Percentiles rank a stretch among this genome's conserved stretches.
Evolutionary conservation across 257 asterid genomes (phyloP).

Genomic region (Ehretia macrophylla): DNA sequence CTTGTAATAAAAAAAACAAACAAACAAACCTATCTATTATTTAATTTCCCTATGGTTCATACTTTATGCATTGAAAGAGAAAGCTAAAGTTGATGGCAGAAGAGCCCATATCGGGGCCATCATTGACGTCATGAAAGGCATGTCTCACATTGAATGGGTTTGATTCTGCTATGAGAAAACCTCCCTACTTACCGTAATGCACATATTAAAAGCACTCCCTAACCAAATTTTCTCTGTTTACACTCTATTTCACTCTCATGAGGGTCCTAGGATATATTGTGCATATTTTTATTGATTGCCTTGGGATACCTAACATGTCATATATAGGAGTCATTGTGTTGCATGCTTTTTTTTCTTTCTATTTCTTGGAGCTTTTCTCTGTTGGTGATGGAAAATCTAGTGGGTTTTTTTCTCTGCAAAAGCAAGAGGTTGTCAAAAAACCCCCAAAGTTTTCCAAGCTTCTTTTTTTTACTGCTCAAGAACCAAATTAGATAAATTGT

Average conservation of each 20-base stretch:
- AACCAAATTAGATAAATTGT: too few relatives aligned
- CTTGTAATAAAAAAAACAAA: too few relatives aligned
- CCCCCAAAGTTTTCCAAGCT: too few relatives aligned
- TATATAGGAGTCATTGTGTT: not conserved
- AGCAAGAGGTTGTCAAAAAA: constrained; percentile 4
- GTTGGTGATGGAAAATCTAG: constrained; percentile 17
- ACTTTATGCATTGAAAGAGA: constrained; percentile 19
- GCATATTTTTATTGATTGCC: constrained; percentile 1
- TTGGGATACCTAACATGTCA: constrained; percentile 4
- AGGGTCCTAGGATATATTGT: constrained; percentile 1
- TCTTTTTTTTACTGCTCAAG: too few relatives aligned
- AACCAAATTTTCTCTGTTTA: not conserved
- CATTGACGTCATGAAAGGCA: too few relatives aligned
- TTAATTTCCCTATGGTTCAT: too few relatives aligned
- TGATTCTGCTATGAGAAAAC: constrained; percentile 13
- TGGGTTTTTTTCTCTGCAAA: constrained; percentile 12
- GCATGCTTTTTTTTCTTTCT: constrained; percentile 5
- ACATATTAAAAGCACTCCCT: constrained; percentile 2
- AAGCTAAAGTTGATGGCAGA: constrained; percentile 10
- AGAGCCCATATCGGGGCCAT: constrained; percentile 11
- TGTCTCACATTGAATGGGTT: too few relatives aligned
- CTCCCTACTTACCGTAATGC: too few relatives aligned
- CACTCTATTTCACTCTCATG: not conserved
- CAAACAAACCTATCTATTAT: too few relatives aligned
- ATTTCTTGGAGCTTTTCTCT: constrained; percentile 14